Conservation (phyloP, 139 green algal species). For the Chlamydomonas sphaeroides region DNA sequence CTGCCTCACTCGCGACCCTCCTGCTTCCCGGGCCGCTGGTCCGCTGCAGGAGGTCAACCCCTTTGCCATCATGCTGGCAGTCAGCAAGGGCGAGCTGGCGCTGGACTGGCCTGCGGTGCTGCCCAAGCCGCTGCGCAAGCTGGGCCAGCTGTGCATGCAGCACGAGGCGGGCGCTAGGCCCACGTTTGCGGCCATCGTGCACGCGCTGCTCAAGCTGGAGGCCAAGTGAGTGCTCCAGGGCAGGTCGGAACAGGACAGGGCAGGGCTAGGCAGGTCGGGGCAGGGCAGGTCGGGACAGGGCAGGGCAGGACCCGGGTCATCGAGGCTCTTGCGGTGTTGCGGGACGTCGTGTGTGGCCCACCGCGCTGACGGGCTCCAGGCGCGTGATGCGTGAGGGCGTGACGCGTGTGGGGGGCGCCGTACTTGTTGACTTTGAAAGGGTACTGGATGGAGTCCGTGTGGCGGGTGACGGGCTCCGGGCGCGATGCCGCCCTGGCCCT, state of each 20-base stretch:
- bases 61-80: conserved; percentile 41
- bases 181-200: conserved; percentile 40
- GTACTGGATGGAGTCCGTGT: too few relatives aligned
- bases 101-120: conserved; percentile 38
- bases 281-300: not conserved
- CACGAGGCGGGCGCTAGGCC: conserved; percentile 25
- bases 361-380: not conserved
- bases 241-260: too few relatives aligned
- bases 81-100: conserved; percentile 12
- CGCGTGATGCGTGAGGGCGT: too few relatives aligned
- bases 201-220: conserved; percentile 28
- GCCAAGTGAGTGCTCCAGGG: not conserved
- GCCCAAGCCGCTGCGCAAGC: conserved; percentile 31
- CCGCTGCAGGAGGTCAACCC: conserved; percentile 43
- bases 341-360: too few relatives aligned
- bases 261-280: not conserved
- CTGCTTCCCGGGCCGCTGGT: too few relatives aligned
- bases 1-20: too few relatives aligned
- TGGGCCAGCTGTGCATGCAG: conserved; percentile 47
- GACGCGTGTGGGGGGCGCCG: too few relatives aligned
- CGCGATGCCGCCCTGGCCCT: too few relatives aligned
- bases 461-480: too few relatives aligned
- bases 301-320: not conserved
- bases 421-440: too few relatives aligned
- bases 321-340: not conserved